These are phyloP conservation scores for Fraxinus xanthoxyloides DNA, from an alignment of 305 asterid species.

Conservation along the genomic window DNA sequence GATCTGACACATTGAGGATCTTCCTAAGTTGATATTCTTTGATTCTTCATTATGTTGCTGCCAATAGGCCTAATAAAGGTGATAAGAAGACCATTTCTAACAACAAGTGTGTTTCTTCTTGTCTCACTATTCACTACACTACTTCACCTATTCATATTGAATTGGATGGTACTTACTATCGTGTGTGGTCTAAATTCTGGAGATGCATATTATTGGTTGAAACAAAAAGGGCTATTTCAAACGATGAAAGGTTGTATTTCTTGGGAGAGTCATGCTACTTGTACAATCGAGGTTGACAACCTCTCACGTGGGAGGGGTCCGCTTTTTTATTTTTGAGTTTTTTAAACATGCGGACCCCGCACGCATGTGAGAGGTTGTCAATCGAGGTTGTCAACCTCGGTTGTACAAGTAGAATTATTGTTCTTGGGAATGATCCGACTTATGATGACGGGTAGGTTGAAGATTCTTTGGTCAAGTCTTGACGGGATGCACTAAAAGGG, in stretches of 20 bases:
- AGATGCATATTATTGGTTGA: not conserved
- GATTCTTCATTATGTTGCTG: not conserved
- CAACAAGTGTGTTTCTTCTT: not conserved
- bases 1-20: not conserved
- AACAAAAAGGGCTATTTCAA: not conserved
- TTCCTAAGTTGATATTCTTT: not conserved
- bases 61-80: not conserved
- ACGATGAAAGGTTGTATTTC: not conserved
- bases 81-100: not conserved
- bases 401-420: no score
- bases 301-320: no score
- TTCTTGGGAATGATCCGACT: not conserved
- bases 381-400: no score
- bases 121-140: not conserved
- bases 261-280: no score
- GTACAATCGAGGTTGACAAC: no score
- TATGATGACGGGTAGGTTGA: not conserved
- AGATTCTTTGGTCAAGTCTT: not conserved
- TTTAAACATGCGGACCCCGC: no score
- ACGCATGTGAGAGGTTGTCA: no score
- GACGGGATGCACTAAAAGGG: not conserved
- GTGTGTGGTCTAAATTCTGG: not conserved
- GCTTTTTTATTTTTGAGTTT: no score
- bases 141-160: not conserved
- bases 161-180: not conserved